phyloP scores from a whole-genome alignment of 345 rosid species.

The Populus davidiana region DNA sequence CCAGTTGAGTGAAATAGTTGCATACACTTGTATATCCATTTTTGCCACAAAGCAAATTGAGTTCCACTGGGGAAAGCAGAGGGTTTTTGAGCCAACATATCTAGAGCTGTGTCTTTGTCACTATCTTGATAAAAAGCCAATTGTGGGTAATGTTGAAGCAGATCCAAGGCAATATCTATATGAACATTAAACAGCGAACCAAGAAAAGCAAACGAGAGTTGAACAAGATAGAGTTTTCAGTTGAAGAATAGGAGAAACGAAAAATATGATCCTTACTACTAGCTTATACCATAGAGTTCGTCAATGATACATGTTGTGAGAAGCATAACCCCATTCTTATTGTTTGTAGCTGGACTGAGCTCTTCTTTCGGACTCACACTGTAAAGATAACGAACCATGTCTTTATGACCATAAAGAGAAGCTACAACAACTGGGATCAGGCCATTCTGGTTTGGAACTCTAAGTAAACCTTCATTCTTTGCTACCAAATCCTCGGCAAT shows the following conservation, averaged over 20 bases:
- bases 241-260: neutral
- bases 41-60: constrained; percentile 47
- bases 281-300: constrained; percentile 49
- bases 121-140: constrained; percentile 51
- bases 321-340: constrained; percentile 55
- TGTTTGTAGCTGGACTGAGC: constrained; percentile 40
- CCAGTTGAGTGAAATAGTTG: neutral
- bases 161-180: constrained; percentile 63
- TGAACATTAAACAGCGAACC: neutral
- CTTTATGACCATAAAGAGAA: constrained; percentile 59
- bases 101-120: constrained; percentile 58
- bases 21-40: constrained; percentile 56
- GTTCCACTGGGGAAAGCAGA: constrained; percentile 63
- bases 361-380: constrained; percentile 38
- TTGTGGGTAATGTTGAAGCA: constrained; percentile 40
- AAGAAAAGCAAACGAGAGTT: neutral
- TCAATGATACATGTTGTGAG: constrained; percentile 61
- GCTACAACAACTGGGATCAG: constrained; percentile 67
- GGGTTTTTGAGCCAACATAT: constrained; percentile 59
- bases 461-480: constrained; percentile 38
- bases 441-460: constrained; percentile 35
- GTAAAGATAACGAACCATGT: constrained; percentile 57
- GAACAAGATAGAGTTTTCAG: neutral
- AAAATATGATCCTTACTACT: neutral
- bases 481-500: constrained; percentile 55